Base-by-base conservation (phyloP, 2,329 filamentous ascomycete species). In the Trichoderma arundinaceum region DNA sequence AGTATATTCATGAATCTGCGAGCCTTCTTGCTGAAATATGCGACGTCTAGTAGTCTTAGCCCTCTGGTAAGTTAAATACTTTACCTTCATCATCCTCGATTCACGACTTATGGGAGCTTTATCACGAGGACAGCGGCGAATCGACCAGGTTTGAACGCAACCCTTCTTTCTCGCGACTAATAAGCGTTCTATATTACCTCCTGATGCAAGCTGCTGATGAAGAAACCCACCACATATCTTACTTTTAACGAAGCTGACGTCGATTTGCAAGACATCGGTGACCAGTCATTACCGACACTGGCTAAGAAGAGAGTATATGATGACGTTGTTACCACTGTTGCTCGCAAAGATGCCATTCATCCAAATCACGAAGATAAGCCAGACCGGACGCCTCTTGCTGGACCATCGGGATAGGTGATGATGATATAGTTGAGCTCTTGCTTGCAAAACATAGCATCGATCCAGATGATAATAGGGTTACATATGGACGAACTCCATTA, bases 1-100 rank as follows among this genome's bases (percentile, higher is more conserved):
- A 83, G 61, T 83, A 53, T 69, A 84, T 85, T 7, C 83, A 86
- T 41, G 81, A 84, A 66, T 83, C 83, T 0, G 81, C 84, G 77
- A 5, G 81, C 84, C 7, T 84, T 81, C 38, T 71, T 85, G 0
- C 43, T 81, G 0, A 74, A 74, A 5, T 75, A 76, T 58, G 69
- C 0, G 77, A 79, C 0, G 59, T 78, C 0, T 10, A 22, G 0
- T 61, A 67, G 65, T 46, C 51, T 0, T 33, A 64, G 0, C 5
- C 28, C 0, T 2, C 13, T 0, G 15, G 33, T 28, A 28, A 4
- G n/a, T n/a, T 17, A 15, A 17, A 48, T 17, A 41, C 0, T 3
- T 12, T 32, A 9, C 44, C 44, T 1, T 1, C 1, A 9, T 19
- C 3, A 17, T 60, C 57, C 0, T 13, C 13, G 4, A 2, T 51